These are phyloP conservation scores for Phytophthora nicotianae DNA, from an alignment of 352 stramenopile species.

Conservation along the genomic window DNA sequence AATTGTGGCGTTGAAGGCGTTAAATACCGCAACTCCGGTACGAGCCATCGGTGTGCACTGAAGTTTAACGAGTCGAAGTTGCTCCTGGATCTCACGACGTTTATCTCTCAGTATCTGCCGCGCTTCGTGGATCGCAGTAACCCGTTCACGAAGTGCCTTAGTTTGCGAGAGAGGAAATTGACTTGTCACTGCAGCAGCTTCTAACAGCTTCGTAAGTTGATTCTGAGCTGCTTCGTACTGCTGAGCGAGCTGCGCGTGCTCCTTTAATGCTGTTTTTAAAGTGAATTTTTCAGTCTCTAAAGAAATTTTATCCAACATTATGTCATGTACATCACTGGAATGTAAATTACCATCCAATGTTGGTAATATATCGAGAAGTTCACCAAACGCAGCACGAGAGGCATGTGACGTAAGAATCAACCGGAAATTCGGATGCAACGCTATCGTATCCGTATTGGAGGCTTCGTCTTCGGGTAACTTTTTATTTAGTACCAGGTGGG, in stretches of 20 bases:
- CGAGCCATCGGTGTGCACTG: constrained; percentile 24
- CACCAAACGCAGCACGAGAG: constrained; percentile 42
- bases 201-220: constrained; percentile 46
- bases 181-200: constrained; percentile 44
- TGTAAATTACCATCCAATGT: constrained; percentile 39
- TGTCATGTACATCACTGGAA: constrained; percentile 34
- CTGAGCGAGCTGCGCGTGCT: constrained; percentile 27
- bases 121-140: constrained; percentile 34
- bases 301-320: constrained; percentile 59
- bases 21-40: constrained; percentile 49
- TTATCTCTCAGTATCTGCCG: constrained; percentile 22
- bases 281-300: constrained; percentile 11
- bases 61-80: constrained; percentile 21
- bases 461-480: not conserved
- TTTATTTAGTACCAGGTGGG: constrained; percentile 31
- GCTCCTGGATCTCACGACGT: constrained; percentile 18
- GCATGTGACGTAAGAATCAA: constrained; percentile 50
- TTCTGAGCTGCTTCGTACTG: constrained; percentile 25
- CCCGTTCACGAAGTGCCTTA: constrained; percentile 32
- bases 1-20: constrained; percentile 38
- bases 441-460: constrained; percentile 14
- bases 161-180: constrained; percentile 56
- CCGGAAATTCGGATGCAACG: constrained; percentile 46
- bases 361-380: constrained; percentile 38
- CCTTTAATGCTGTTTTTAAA: constrained; percentile 41